phyloP scores from a whole-genome alignment of 495 filamentous ascomycete species.

The Penicillium manginii region DNA sequence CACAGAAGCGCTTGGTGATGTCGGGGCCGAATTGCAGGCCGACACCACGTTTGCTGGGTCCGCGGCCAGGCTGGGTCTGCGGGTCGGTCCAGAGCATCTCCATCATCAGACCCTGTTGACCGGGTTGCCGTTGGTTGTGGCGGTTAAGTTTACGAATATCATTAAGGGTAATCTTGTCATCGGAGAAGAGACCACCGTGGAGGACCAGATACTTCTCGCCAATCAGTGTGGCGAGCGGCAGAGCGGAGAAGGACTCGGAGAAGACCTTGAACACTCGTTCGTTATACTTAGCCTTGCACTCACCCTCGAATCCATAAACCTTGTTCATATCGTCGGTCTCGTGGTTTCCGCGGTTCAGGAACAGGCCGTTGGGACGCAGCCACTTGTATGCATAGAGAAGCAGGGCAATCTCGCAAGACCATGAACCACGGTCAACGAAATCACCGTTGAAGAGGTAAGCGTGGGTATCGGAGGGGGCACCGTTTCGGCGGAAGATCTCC shows the following conservation, averaged over 20 bases:
- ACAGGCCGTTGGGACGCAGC: conserved; percentile 84
- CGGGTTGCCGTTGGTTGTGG: conserved; percentile 93
- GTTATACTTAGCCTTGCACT: conserved; percentile 97
- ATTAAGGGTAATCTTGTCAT: conserved; percentile 89
- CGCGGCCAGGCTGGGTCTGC: conserved; percentile 79
- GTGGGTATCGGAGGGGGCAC: conserved; percentile 79
- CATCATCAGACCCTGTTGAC: conserved; percentile 97
- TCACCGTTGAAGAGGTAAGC: conserved; percentile 98
- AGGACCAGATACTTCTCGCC: conserved; percentile 91
- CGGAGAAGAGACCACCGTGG: conserved; percentile 96
- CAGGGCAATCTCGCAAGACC: conserved; percentile 95
- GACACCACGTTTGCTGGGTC: conserved; percentile 95
- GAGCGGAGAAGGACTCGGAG: conserved; percentile 95
- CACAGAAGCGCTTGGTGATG: conserved; percentile 95
- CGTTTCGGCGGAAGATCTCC: conserved; percentile 93
- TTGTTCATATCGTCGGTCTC: conserved; percentile 99
- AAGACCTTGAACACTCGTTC: conserved; percentile 96
- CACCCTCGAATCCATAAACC: conserved; percentile 97
- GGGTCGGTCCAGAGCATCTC: conserved; percentile 99
- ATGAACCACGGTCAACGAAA: conserved; percentile 96
- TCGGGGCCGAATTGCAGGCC: conserved; percentile 97
- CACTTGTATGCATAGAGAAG: conserved; percentile 97
- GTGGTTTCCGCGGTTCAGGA: conserved; percentile 98
- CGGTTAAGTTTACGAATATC: conserved; percentile 92
- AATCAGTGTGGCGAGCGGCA: conserved; percentile 91